phyloP scores from a whole-genome alignment of 2,329 filamentous ascomycete species.

The Colletotrichum shisoi region DNA sequence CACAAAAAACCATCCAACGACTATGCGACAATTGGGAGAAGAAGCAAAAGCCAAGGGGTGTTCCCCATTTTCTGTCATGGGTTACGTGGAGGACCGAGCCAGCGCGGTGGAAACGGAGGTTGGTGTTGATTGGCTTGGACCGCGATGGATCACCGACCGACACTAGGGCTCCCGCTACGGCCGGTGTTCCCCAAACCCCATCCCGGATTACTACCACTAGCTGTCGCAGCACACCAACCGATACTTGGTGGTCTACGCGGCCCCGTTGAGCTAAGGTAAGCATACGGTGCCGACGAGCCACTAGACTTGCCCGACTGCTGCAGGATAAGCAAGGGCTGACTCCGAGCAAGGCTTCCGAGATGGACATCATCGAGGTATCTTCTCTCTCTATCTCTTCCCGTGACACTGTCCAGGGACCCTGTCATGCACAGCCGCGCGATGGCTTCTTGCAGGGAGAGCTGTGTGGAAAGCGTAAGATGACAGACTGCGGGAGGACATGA shows the following conservation, averaged over 20 bases:
- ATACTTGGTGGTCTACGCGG: constrained; percentile 2
- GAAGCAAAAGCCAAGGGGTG: neutral
- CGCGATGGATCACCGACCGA: constrained; percentile 20
- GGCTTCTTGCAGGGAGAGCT: neutral
- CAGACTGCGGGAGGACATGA: constrained; percentile 8
- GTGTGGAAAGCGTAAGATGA: neutral
- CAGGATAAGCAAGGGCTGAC: constrained; percentile 16
- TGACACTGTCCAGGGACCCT: constrained; percentile 6
- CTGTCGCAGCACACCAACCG: constrained; percentile 11
- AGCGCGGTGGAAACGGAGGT: constrained; percentile 18
- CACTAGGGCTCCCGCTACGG: constrained; percentile 30
- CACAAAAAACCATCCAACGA: neutral
- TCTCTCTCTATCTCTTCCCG: constrained; percentile 4
- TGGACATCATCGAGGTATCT: neutral
- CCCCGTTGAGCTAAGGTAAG: constrained; percentile 15
- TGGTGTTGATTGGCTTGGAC: constrained; percentile 23
- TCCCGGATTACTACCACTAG: constrained; percentile 23
- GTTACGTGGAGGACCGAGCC: constrained; percentile 29
- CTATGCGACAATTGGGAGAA: neutral
- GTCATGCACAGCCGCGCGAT: constrained; percentile 33
- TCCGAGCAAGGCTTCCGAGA: neutral
- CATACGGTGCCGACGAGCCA: constrained; percentile 26
- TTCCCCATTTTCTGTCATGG: neutral
- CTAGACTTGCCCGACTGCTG: constrained; percentile 14
- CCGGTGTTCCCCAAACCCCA: constrained; percentile 38